A percentile compares a stretch with the other conserved stretches of the same genome.
Conservation (phyloP, 106 monocot genomes). For the Allium fistulosum region DNA sequence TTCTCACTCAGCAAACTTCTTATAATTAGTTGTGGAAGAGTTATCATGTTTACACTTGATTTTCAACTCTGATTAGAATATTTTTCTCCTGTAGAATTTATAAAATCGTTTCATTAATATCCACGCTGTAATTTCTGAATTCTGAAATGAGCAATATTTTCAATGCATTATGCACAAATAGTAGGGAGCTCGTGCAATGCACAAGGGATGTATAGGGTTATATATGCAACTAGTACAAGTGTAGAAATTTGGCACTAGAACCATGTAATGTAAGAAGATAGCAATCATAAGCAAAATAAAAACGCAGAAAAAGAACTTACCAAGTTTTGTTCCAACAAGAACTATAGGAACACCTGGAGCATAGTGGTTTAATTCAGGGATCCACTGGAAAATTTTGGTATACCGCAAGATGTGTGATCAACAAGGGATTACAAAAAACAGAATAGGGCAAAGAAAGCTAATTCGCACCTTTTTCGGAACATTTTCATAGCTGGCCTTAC, state of each 20-base stretch:
- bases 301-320: slow-evolving; percentile 15
- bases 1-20: no score
- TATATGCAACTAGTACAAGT: not conserved
- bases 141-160: no score
- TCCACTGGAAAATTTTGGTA: slow-evolving; percentile 33
- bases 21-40: no score
- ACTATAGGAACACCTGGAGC: slow-evolving; percentile 65
- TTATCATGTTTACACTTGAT: no score
- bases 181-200: not conserved
- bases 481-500: slow-evolving; percentile 75
- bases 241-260: not conserved
- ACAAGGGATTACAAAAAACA: not conserved
- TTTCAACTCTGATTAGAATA: no score
- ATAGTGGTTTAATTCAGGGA: slow-evolving; percentile 71
- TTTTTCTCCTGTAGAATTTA: no score
- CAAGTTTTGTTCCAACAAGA: slow-evolving; percentile 75
- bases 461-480: slow-evolving; percentile 53
- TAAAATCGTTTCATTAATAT: no score
- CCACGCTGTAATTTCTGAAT: no score
- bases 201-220: not conserved
- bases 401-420: not conserved
- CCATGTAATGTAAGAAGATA: not conserved
- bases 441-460: not conserved
- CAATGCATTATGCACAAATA: no score
- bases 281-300: not conserved